phyloP scores from a whole-genome alignment of 2,329 filamentous ascomycete species.

The Teratosphaeria destructans region DNA sequence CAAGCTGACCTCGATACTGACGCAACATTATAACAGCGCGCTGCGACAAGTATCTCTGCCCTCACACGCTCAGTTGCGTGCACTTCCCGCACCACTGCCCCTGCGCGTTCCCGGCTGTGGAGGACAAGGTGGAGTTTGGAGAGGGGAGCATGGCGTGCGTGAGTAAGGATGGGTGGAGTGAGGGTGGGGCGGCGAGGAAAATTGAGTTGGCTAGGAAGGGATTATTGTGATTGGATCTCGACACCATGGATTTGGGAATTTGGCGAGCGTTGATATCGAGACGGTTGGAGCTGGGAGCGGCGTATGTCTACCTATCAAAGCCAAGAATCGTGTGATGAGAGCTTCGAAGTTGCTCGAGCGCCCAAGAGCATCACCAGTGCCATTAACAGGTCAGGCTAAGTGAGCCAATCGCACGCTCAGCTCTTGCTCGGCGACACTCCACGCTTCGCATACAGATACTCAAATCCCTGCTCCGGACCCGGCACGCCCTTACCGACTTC shows the following conservation, averaged over 20 bases:
- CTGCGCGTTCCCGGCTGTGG: conserved; percentile 61
- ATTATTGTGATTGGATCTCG: conserved; percentile 42
- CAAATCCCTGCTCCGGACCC: conserved; percentile 21
- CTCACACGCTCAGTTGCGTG: conserved; percentile 87
- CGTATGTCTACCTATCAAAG: not conserved
- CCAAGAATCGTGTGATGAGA: not conserved
- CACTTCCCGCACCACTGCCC: conserved; percentile 93
- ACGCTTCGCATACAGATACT: conserved; percentile 19
- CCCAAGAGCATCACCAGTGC: no score
- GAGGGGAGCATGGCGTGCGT: conserved; percentile 65
- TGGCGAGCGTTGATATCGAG: no score
- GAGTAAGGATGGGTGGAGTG: conserved; percentile 64
- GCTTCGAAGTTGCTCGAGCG: not conserved
- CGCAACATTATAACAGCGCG: conserved; percentile 43
- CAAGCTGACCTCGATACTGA: no score
- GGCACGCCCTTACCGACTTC: conserved; percentile 21
- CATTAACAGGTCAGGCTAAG: not conserved
- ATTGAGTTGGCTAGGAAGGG: conserved; percentile 73
- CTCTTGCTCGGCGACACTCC: not conserved
- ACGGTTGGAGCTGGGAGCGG: no score
- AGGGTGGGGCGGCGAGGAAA: conserved; percentile 62
- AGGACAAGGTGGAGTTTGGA: conserved; percentile 59
- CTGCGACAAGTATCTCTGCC: conserved; percentile 90
- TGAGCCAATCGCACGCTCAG: not conserved
- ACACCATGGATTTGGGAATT: not conserved